Evolutionary conservation across 371 early-diverging fungal species (phyloP).

Genomic region (Nematocida parisii): DNA sequence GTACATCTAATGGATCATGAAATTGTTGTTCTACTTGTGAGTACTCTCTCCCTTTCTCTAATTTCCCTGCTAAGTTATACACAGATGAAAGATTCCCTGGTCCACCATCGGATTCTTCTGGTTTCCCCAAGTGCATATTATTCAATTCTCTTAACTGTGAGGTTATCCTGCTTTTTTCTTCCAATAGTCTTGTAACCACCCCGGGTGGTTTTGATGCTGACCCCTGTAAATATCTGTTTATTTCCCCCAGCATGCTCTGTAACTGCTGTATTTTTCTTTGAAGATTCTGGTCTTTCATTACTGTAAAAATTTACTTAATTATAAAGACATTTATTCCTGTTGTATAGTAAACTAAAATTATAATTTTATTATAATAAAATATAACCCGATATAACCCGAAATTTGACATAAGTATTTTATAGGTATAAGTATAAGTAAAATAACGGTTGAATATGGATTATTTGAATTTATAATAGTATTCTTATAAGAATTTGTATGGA

Average conservation of each 20-base stretch:
- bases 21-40: not conserved
- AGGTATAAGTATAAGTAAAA: too few species aligned
- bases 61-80: not conserved
- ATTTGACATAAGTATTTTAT: too few species aligned
- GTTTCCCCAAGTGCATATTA: conserved; percentile 11
- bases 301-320: conserved; percentile 50
- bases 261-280: conserved; percentile 55
- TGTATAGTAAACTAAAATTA: too few species aligned
- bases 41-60: conserved; percentile 30
- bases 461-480: not conserved
- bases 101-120: not conserved
- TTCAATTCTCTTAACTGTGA: conserved; percentile 55
- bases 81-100: not conserved
- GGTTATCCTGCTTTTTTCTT: conserved; percentile 48
- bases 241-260: conserved; percentile 57
- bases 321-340: not conserved
- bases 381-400: too few species aligned
- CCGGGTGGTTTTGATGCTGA: conserved; percentile 41
- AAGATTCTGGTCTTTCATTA: conserved; percentile 50
- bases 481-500: conserved; percentile 46
- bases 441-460: too few species aligned
- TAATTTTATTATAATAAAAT: too few species aligned
- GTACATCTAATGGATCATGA: conserved; percentile 35
- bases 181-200: conserved; percentile 37
- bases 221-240: conserved; percentile 53